phyloP scores from a whole-genome alignment of 2,329 filamentous ascomycete genomes.

The Talaromyces pinophilus region DNA sequence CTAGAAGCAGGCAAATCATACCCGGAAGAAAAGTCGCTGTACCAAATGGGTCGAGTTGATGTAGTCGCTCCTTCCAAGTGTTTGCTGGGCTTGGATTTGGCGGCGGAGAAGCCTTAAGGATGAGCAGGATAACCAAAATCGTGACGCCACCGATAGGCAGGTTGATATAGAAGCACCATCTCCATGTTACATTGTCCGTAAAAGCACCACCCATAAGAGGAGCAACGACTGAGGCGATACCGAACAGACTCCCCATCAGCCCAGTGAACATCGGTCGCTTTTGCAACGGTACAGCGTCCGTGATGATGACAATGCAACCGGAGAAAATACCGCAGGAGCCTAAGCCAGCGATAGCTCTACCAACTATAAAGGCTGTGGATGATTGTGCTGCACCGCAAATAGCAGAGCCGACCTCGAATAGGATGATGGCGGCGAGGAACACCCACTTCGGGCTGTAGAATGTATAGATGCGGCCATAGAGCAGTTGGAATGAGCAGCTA shows the following conservation, averaged over 20 bases:
- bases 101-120: slow-evolving; percentile 32
- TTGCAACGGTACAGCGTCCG: slow-evolving; percentile 29
- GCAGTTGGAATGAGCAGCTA: slow-evolving; percentile 34
- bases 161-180: slow-evolving; percentile 50
- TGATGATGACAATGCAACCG: slow-evolving; percentile 32
- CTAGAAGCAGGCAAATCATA: slow-evolving; percentile 51
- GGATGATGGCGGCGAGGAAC: slow-evolving; percentile 41
- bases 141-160: slow-evolving; percentile 39
- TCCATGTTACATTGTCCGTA: slow-evolving; percentile 41
- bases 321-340: slow-evolving; percentile 32
- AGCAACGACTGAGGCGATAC: slow-evolving; percentile 26
- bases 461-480: slow-evolving; percentile 49
- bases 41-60: slow-evolving; percentile 46
- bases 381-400: slow-evolving; percentile 42
- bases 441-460: slow-evolving; percentile 50
- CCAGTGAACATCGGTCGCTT: slow-evolving; percentile 30
- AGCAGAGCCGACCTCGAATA: slow-evolving; percentile 51
- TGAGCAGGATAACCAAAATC: slow-evolving; percentile 36
- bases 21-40: slow-evolving; percentile 49
- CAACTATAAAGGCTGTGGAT: slow-evolving; percentile 35
- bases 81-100: slow-evolving; percentile 32
- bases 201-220: slow-evolving; percentile 25
- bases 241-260: slow-evolving; percentile 31
- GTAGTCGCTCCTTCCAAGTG: slow-evolving; percentile 29
- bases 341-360: slow-evolving; percentile 37